A percentile compares a stretch with the other conserved stretches of the same genome.
Conservation (phyloP, 352 stramenopile genomes). For the Halophytophthora polymorphica region DNA sequence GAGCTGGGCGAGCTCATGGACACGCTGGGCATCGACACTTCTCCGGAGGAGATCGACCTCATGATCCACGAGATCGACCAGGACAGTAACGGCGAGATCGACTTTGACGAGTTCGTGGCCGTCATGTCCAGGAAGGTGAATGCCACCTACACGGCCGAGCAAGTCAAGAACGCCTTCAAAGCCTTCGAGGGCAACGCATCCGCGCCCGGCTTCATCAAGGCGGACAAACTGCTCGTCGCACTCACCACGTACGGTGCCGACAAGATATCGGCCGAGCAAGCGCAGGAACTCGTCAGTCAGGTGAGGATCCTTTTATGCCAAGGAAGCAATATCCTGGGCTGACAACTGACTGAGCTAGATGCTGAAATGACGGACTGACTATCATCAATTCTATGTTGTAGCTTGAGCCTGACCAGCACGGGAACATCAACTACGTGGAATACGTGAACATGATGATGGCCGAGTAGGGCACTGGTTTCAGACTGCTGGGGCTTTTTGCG, state of each 20-base stretch:
- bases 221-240: slow-evolving; percentile 79
- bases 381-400: slow-evolving; percentile 22
- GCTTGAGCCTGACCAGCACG: slow-evolving; percentile 90
- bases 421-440: slow-evolving; percentile 92
- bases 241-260: slow-evolving; percentile 90
- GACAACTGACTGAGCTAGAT: background rate
- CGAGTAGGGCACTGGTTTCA: slow-evolving; percentile 38
- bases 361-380: background rate
- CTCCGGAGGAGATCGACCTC: slow-evolving; percentile 90
- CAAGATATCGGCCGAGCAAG: slow-evolving; percentile 88
- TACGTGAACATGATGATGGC: slow-evolving; percentile 97
- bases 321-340: background rate
- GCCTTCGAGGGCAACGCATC: slow-evolving; percentile 66
- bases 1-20: slow-evolving; percentile 93
- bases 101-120: slow-evolving; percentile 94
- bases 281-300: slow-evolving; percentile 89
- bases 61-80: slow-evolving; percentile 96
- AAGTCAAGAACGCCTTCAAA: slow-evolving; percentile 91
- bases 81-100: slow-evolving; percentile 93
- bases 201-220: slow-evolving; percentile 76
- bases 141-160: slow-evolving; percentile 89
- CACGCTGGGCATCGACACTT: slow-evolving; percentile 92
- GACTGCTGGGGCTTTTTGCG: slow-evolving; percentile 5
- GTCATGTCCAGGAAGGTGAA: slow-evolving; percentile 95
- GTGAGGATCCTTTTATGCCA: slow-evolving; percentile 19